Evolutionary conservation across 352 stramenopile genomes (phyloP).

Genomic region (Phytophthora niederhauseri): DNA sequence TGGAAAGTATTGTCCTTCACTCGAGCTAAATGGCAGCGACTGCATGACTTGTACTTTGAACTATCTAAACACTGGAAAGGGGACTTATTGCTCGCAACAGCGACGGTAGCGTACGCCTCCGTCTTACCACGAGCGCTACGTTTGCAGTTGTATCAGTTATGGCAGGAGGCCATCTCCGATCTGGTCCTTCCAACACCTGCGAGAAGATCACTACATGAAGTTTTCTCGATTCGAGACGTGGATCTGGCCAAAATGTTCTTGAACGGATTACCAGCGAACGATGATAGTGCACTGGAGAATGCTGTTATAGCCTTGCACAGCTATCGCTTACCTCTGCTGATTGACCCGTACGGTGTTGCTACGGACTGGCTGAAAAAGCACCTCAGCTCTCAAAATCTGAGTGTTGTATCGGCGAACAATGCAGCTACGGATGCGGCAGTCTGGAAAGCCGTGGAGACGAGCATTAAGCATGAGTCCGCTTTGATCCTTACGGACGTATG

Average conservation of each 20-base stretch:
- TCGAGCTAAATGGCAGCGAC: slow-evolving; percentile 45
- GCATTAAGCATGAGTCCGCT: slow-evolving; percentile 42
- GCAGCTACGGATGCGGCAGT: slow-evolving; percentile 19
- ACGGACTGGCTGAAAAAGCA: slow-evolving; percentile 58
- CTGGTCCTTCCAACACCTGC: slow-evolving; percentile 41
- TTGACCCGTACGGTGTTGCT: slow-evolving; percentile 67
- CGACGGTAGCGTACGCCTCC: slow-evolving; percentile 53
- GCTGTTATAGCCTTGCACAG: slow-evolving; percentile 43
- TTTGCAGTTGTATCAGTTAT: slow-evolving; percentile 31
- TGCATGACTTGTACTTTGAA: slow-evolving; percentile 47
- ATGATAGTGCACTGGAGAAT: slow-evolving; percentile 51
- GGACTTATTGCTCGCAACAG: slow-evolving; percentile 70
- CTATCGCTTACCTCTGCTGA: slow-evolving; percentile 56
- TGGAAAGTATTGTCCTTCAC: slow-evolving; percentile 60
- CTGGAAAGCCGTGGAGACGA: slow-evolving; percentile 50
- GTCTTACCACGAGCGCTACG: slow-evolving; percentile 34
- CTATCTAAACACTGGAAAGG: slow-evolving; percentile 53
- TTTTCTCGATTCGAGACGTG: slow-evolving; percentile 45
- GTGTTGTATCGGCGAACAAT: slow-evolving; percentile 21
- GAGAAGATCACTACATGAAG: slow-evolving; percentile 23
- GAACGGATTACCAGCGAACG: slow-evolving; percentile 42
- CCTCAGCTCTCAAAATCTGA: slow-evolving; percentile 14
- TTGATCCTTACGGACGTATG: slow-evolving; percentile 57
- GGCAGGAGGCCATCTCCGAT: slow-evolving; percentile 42
- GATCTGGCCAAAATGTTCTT: slow-evolving; percentile 52